These are phyloP conservation scores for Glebionis coronaria DNA, from an alignment of 129 eudicot species.

Conservation along the genomic window DNA sequence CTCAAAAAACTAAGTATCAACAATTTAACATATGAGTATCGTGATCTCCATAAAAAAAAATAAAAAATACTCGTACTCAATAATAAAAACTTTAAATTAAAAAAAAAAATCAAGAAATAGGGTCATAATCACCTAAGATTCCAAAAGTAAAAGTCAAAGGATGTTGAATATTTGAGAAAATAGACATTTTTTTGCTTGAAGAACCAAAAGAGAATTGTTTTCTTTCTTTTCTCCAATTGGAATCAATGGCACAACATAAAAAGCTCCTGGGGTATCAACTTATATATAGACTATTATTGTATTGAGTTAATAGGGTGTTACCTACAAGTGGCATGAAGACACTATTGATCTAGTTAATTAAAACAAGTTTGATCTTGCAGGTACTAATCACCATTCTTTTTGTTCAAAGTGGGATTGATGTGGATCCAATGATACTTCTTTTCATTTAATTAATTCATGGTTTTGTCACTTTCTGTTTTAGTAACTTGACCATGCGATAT, in stretches of 20 bases:
- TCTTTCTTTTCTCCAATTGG: background rate
- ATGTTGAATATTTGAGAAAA: conserved; percentile 14
- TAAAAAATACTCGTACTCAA: too few species aligned
- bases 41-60: too few species aligned
- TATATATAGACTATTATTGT: background rate
- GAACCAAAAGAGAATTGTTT: background rate
- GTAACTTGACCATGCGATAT: background rate
- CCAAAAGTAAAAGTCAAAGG: conserved; percentile 16
- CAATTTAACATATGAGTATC: too few species aligned
- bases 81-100: background rate
- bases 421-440: conserved; percentile 3
- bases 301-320: background rate
- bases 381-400: conserved; percentile 7
- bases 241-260: conserved; percentile 6
- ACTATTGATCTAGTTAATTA: background rate
- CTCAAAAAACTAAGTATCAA: too few species aligned
- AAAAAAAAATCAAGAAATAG: background rate
- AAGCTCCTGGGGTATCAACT: conserved; percentile 5
- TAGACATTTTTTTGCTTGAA: conserved; percentile 9
- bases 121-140: conserved; percentile 4
- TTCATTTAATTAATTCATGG: background rate
- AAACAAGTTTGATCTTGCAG: background rate
- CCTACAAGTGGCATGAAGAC: conserved; percentile 2
- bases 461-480: background rate
- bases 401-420: conserved; percentile 4